These are phyloP conservation scores for Saccharomycopsis javanensis DNA, from an alignment of 805 yeast species.

Conservation along the genomic window DNA sequence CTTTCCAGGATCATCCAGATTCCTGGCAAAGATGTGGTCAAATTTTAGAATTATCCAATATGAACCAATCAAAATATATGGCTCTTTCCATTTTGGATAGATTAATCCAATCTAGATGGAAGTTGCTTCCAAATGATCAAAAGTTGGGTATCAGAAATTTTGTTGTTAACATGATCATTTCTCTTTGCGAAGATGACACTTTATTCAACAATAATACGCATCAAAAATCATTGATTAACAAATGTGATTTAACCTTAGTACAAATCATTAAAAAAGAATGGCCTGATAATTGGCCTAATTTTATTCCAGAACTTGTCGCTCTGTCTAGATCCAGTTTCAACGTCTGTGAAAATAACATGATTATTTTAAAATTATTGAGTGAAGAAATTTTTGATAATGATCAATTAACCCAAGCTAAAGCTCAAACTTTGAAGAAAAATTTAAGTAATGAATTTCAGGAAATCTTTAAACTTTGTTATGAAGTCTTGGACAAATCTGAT, in stretches of 20 bases:
- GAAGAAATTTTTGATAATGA: slow-evolving; percentile 97
- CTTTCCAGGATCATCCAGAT: slow-evolving; percentile 89
- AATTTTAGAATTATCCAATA: slow-evolving; percentile 66
- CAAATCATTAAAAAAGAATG: slow-evolving; percentile 95
- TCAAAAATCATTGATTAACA: slow-evolving; percentile 79
- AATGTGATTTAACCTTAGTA: slow-evolving; percentile 88
- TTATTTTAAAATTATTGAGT: slow-evolving; percentile 73
- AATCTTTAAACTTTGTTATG: slow-evolving; percentile 86
- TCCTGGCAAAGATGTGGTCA: slow-evolving; percentile 93
- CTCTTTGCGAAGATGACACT: slow-evolving; percentile 77
- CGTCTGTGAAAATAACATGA: slow-evolving; percentile 97
- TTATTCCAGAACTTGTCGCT: slow-evolving; percentile 84
- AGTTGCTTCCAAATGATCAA: slow-evolving; percentile 78
- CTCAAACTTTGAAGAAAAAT: slow-evolving; percentile 68
- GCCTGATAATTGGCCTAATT: slow-evolving; percentile 98
- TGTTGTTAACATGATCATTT: slow-evolving; percentile 85
- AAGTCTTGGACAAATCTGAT: slow-evolving; percentile 83
- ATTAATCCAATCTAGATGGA: slow-evolving; percentile 89
- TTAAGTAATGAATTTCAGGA: slow-evolving; percentile 88
- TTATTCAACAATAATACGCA: slow-evolving; percentile 38
- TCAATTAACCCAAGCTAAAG: slow-evolving; percentile 94
- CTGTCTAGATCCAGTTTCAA: slow-evolving; percentile 79
- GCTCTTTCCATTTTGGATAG: slow-evolving; percentile 86
- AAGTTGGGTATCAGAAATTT: slow-evolving; percentile 90
- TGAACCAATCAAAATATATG: slow-evolving; percentile 85